These are phyloP conservation scores for Acanthamoeba royreba DNA, from an alignment of 208 protist genomes.

Conservation along the genomic window DNA sequence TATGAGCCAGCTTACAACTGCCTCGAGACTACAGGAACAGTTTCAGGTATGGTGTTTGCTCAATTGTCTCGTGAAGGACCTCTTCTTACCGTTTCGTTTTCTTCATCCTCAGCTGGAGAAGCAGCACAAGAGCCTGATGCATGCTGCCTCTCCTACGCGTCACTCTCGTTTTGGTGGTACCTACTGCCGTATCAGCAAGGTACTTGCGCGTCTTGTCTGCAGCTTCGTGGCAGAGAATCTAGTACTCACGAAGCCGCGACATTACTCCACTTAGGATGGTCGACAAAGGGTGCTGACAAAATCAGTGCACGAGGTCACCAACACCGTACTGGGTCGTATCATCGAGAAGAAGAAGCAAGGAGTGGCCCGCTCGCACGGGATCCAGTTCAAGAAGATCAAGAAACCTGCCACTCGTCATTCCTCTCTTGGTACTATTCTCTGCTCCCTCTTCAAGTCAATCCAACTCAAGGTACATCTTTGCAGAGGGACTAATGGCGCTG, in stretches of 20 bases:
- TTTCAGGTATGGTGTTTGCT: neutral
- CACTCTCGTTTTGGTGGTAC: slow-evolving; percentile 45
- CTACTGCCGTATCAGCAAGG: neutral
- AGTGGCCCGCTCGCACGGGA: neutral
- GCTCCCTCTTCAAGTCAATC: neutral
- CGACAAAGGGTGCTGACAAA: neutral
- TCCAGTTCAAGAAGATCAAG: slow-evolving; percentile 12
- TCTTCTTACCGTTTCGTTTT: too few relatives aligned
- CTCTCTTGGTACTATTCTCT: neutral
- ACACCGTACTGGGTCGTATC: neutral
- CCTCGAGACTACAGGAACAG: neutral
- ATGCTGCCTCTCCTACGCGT: neutral
- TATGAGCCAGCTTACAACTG: neutral
- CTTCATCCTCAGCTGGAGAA: neutral
- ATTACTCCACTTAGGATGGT: neutral
- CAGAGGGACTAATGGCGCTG: slow-evolving; percentile 1
- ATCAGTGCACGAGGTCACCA: slow-evolving; percentile 3
- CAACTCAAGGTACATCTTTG: neutral
- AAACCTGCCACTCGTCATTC: neutral
- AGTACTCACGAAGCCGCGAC: neutral
- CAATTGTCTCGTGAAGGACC: neutral
- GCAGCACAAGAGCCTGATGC: slow-evolving; percentile 17
- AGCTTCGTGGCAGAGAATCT: too few relatives aligned
- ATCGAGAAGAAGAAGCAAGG: slow-evolving; percentile 23
- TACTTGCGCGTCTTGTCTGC: neutral